Evolutionary conservation across 2,329 filamentous ascomycete species (phyloP).

Genomic region (Septoria linicola): DNA sequence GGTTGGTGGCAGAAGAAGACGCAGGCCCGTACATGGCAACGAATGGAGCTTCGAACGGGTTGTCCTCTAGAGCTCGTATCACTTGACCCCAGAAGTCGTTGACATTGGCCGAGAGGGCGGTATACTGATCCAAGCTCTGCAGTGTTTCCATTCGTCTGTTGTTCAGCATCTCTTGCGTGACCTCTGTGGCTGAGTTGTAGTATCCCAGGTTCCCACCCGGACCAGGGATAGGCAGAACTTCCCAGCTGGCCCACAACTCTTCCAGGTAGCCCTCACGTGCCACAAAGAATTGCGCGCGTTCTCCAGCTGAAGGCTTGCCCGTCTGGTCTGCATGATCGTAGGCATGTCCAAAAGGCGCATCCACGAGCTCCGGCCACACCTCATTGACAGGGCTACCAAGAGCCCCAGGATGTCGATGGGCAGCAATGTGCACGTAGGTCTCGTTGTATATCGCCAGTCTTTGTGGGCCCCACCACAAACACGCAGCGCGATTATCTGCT

Average conservation of each 20-base stretch:
- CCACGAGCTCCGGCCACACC: slow-evolving; percentile 22
- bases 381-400: slow-evolving; percentile 21
- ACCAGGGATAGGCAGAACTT: slow-evolving; percentile 12
- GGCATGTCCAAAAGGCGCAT: neutral
- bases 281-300: slow-evolving; percentile 19
- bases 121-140: slow-evolving; percentile 13
- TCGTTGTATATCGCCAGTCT: slow-evolving; percentile 42
- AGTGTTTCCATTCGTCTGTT: slow-evolving; percentile 21
- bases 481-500: slow-evolving; percentile 21
- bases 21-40: slow-evolving; percentile 15
- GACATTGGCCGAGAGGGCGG: neutral
- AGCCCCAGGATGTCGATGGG: slow-evolving; percentile 29
- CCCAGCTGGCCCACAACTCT: slow-evolving; percentile 21
- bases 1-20: neutral
- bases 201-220: slow-evolving; percentile 13
- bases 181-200: slow-evolving; percentile 17
- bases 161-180: slow-evolving; percentile 17
- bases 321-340: slow-evolving; percentile 18
- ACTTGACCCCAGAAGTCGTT: slow-evolving; percentile 13
- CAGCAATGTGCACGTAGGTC: slow-evolving; percentile 37
- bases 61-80: slow-evolving; percentile 12
- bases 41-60: slow-evolving; percentile 22
- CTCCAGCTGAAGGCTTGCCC: slow-evolving; percentile 15
- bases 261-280: slow-evolving; percentile 14
- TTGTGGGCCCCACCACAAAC: slow-evolving; percentile 31